A percentile compares a stretch with the other conserved stretches of the same genome.
Conservation (phyloP, 129 eudicot genomes). For the Flaveria bidentis region DNA sequence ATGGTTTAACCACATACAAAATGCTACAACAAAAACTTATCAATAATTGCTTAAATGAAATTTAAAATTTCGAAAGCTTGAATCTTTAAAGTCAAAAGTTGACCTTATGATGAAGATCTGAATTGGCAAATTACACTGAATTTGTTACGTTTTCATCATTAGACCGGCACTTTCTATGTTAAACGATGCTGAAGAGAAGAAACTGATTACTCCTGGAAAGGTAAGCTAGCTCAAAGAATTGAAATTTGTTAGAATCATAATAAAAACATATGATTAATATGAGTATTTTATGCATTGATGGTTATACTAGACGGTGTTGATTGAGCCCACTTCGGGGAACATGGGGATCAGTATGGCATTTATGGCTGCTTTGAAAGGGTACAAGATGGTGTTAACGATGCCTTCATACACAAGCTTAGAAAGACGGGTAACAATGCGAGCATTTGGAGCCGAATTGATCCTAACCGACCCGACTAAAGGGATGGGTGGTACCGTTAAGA, state of each 20-base stretch:
- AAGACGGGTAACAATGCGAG: constrained; percentile 91
- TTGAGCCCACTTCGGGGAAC: constrained; percentile 97
- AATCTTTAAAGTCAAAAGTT: neutral
- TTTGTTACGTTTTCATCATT: neutral
- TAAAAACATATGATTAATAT: neutral
- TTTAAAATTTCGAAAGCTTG: neutral
- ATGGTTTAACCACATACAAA: neutral
- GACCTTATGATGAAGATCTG: neutral
- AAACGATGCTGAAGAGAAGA: constrained; percentile 77
- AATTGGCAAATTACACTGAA: neutral
- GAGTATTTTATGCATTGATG: neutral
- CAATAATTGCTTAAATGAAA: neutral
- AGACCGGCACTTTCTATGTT: constrained; percentile 93
- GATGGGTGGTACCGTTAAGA: constrained; percentile 98
- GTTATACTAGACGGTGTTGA: constrained; percentile 66
- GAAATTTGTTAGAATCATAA: neutral
- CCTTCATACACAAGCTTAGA: constrained; percentile 98
- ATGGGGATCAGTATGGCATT: constrained; percentile 99
- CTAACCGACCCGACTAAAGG: constrained; percentile 92
- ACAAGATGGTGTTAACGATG: constrained; percentile 96
- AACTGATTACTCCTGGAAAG: constrained; percentile 79
- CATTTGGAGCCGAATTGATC: constrained; percentile 90
- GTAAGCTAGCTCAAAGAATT: constrained; percentile 31
- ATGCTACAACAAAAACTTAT: neutral
- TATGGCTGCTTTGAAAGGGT: constrained; percentile 98